These are phyloP conservation scores for Daldinia sp. DNA, from an alignment of 2,329 filamentous ascomycete species.

Conservation along the genomic window DNA sequence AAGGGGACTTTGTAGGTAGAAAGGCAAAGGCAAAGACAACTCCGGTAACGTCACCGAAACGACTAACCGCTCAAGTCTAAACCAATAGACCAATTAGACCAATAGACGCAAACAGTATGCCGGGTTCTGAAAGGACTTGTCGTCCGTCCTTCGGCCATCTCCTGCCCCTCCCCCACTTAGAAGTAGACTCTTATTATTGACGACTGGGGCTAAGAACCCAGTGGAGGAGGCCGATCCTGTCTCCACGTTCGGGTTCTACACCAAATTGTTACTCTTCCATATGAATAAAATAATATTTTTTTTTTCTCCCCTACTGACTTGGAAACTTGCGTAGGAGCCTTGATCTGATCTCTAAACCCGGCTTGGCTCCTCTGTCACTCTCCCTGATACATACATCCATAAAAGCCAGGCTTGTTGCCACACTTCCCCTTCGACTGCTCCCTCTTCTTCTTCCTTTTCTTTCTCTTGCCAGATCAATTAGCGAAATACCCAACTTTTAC, in stretches of 20 bases:
- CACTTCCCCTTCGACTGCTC: constrained; percentile 49
- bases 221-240: constrained; percentile 48
- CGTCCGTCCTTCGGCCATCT: constrained; percentile 51
- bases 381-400: constrained; percentile 46
- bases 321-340: constrained; percentile 33
- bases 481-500: constrained; percentile 43
- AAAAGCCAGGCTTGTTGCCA: constrained; percentile 52
- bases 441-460: constrained; percentile 48
- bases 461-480: constrained; percentile 51
- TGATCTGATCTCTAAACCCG: constrained; percentile 30
- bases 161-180: constrained; percentile 47
- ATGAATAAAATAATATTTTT: constrained; percentile 41
- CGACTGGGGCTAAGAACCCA: constrained; percentile 36
- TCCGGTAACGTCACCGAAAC: constrained; percentile 52
- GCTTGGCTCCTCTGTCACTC: constrained; percentile 42
- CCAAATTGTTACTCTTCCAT: constrained; percentile 36
- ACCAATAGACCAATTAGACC: constrained; percentile 45
- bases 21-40: constrained; percentile 38
- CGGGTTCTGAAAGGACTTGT: constrained; percentile 40
- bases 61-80: constrained; percentile 41
- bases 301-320: constrained; percentile 26
- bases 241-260: constrained; percentile 36
- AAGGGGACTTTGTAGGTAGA: constrained; percentile 32
- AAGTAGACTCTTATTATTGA: constrained; percentile 37
- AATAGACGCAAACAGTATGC: constrained; percentile 45